phyloP scores from a whole-genome alignment of 78 protist genomes.

The Anaeramoeba flamelloides region DNA sequence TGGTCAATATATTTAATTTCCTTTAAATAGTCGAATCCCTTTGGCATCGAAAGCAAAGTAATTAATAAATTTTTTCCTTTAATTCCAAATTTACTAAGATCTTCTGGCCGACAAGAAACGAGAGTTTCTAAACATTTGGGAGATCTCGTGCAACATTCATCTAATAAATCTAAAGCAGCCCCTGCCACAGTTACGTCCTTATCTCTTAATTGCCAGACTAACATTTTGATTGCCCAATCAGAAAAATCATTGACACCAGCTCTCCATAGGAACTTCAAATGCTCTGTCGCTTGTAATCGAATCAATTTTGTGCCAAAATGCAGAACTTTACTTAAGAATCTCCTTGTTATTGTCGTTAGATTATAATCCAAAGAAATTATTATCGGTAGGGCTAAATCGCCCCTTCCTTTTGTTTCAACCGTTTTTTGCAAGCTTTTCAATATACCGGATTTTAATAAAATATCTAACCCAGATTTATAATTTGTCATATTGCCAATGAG shows the following conservation, averaged over 20 bases:
- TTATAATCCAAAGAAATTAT: neutral
- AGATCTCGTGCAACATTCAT: neutral
- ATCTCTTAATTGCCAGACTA: neutral
- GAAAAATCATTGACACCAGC: neutral
- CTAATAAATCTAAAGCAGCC: neutral
- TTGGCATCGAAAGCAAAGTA: neutral
- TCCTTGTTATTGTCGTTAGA: neutral
- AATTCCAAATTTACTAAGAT: neutral
- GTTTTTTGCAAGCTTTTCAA: neutral
- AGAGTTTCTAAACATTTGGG: neutral
- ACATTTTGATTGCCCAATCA: neutral
- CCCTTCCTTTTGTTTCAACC: neutral
- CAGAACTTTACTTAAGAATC: neutral
- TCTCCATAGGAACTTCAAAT: neutral
- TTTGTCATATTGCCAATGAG: neutral
- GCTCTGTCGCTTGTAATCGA: neutral
- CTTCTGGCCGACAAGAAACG: neutral
- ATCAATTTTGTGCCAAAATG: neutral
- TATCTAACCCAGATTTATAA: neutral
- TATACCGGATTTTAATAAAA: neutral
- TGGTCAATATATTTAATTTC: neutral
- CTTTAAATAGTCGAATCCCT: neutral
- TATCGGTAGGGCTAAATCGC: neutral
- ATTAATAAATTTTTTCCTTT: neutral
- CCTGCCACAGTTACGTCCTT: neutral